Conservation (phyloP, 106 monocot species). For the Dioscorea zingiberensis region DNA sequence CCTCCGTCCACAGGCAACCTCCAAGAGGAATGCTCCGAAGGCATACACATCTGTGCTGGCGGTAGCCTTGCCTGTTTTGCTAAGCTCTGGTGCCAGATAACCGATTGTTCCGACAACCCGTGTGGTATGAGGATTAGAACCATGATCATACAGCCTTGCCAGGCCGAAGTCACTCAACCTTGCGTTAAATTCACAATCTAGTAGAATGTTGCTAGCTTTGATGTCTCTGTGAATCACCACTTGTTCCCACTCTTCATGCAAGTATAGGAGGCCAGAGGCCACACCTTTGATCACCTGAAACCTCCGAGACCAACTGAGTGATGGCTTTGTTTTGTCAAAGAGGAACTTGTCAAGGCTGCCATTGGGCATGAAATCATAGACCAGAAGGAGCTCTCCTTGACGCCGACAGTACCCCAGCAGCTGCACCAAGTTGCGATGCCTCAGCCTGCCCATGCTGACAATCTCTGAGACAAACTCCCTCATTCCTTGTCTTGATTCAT, state of each 20-base stretch:
- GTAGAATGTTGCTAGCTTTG: background rate
- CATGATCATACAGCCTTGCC: background rate
- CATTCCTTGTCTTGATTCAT: slow-evolving; percentile 14
- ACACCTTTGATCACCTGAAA: background rate
- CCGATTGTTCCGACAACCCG: background rate
- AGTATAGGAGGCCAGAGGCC: background rate
- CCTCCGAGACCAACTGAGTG: background rate
- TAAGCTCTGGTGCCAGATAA: background rate
- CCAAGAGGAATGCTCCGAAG: background rate
- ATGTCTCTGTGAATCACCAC: slow-evolving; percentile 3
- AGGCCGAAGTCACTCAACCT: background rate
- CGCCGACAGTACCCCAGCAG: slow-evolving; percentile 25
- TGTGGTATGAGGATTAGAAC: background rate
- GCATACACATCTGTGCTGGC: background rate
- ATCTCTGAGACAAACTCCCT: slow-evolving; percentile 29
- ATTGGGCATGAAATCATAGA: slow-evolving; percentile 34
- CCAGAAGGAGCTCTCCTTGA: slow-evolving; percentile 22
- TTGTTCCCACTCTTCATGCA: background rate
- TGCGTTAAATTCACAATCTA: background rate
- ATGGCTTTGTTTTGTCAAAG: background rate
- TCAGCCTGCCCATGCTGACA: slow-evolving; percentile 11
- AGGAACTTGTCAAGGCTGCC: slow-evolving; percentile 34
- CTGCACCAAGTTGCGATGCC: slow-evolving; percentile 22
- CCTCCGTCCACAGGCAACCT: slow-evolving; percentile 3
- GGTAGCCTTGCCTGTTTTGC: background rate